phyloP scores from a whole-genome alignment of 2,329 filamentous ascomycete species.

The Diaporthe sp. region DNA sequence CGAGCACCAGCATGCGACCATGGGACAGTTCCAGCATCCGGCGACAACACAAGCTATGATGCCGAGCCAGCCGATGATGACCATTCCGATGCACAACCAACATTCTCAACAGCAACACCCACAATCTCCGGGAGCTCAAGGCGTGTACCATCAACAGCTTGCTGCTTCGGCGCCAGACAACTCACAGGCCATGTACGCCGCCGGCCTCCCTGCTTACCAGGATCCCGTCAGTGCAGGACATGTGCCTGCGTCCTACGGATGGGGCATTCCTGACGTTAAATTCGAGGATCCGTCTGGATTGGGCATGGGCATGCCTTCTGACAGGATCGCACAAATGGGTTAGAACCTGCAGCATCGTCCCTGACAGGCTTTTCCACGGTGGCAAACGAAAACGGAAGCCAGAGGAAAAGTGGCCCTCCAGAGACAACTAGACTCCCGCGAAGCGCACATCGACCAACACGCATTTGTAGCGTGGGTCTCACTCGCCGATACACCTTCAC shows the following conservation, averaged over 20 bases:
- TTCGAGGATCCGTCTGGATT: constrained; percentile 23
- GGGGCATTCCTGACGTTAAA: constrained; percentile 26
- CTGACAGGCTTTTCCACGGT: not conserved
- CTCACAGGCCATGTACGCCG: constrained; percentile 19
- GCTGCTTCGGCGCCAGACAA: constrained; percentile 28
- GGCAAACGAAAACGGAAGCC: not conserved
- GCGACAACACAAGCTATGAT: constrained; percentile 26
- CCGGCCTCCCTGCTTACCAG: constrained; percentile 7
- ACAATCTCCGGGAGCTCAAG: constrained; percentile 27
- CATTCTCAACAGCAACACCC: constrained; percentile 30
- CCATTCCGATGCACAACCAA: constrained; percentile 30
- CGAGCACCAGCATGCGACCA: constrained; percentile 57
- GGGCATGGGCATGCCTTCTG: constrained; percentile 21
- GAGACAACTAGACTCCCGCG: no score
- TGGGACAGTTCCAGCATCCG: constrained; percentile 46
- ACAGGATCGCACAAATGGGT: constrained; percentile 23
- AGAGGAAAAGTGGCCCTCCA: not conserved
- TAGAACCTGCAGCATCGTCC: not conserved
- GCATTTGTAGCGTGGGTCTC: not conserved
- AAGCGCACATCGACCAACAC: not conserved
- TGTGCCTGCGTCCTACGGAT: constrained; percentile 8
- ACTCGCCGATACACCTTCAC: not conserved
- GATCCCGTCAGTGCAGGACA: constrained; percentile 29
- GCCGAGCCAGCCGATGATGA: constrained; percentile 31
- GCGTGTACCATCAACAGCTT: constrained; percentile 32